Percentiles rank a stretch among this genome's conserved stretches.
Evolutionary conservation across 345 rosid species (phyloP).

Genomic region (Angophora floribunda): DNA sequence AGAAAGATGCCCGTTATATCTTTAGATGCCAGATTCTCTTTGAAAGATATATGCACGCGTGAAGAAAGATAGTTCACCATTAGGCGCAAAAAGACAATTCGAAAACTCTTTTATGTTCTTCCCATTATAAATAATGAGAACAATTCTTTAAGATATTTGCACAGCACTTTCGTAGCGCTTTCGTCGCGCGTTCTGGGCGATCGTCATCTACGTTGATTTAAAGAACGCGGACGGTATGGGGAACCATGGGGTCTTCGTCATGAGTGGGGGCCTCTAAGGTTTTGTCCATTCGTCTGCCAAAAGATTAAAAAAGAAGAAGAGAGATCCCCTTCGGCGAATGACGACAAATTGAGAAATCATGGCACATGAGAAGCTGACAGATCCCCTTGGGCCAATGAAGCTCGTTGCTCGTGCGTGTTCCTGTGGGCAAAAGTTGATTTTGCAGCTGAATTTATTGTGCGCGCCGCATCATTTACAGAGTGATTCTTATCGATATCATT

Average conservation of each 20-base stretch:
- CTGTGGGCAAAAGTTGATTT: background rate
- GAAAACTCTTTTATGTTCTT: background rate
- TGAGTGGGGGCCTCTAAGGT: background rate
- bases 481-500: background rate
- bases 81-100: background rate
- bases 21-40: background rate
- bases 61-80: background rate
- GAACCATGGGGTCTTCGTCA: background rate
- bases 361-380: background rate
- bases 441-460: background rate
- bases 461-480: background rate
- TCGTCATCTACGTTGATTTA: background rate
- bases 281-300: background rate
- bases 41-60: background rate
- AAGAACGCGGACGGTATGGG: background rate
- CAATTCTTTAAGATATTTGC: background rate
- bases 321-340: too few species aligned
- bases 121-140: accelerated
- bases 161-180: background rate
- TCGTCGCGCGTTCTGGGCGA: too few species aligned
- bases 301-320: background rate
- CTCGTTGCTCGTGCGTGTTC: background rate
- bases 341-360: background rate
- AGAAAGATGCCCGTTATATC: background rate
- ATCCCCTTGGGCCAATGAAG: background rate